Evolutionary conservation across 331 rosid species (phyloP).

Genomic region (Acacia pycnantha): DNA sequence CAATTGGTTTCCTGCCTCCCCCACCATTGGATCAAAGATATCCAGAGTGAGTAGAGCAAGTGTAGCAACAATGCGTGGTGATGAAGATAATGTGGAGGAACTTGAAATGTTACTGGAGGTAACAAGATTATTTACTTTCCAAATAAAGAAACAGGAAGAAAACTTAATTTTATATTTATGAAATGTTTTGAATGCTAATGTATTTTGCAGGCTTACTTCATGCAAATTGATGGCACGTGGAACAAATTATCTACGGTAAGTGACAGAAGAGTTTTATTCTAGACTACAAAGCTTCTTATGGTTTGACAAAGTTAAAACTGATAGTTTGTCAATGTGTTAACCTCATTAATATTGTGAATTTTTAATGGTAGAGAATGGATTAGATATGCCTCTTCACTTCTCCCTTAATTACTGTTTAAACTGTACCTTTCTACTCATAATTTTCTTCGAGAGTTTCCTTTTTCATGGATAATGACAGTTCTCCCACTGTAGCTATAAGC

Average conservation of each 20-base stretch:
- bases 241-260: constrained; percentile 73
- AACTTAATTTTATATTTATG: not conserved
- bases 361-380: not conserved
- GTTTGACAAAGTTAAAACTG: constrained; percentile 19
- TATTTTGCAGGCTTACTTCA: constrained; percentile 78
- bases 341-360: not conserved
- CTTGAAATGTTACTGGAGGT: constrained; percentile 96
- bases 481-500: not conserved
- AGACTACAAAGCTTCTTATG: not conserved
- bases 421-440: not conserved
- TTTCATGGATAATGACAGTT: not conserved
- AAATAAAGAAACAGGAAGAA: not conserved
- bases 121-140: constrained; percentile 15
- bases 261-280: constrained; percentile 13
- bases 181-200: constrained; percentile 22
- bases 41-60: constrained; percentile 69
- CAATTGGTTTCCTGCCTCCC: constrained; percentile 57
- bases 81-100: constrained; percentile 82
- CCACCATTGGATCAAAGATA: constrained; percentile 64
- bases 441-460: not conserved
- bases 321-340: not conserved
- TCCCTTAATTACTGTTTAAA: not conserved
- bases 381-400: not conserved
- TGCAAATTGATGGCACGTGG: constrained; percentile 85
- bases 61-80: constrained; percentile 51